Conservation (phyloP, 2,329 filamentous ascomycete species). For the Coniochaeta prunicola region DNA sequence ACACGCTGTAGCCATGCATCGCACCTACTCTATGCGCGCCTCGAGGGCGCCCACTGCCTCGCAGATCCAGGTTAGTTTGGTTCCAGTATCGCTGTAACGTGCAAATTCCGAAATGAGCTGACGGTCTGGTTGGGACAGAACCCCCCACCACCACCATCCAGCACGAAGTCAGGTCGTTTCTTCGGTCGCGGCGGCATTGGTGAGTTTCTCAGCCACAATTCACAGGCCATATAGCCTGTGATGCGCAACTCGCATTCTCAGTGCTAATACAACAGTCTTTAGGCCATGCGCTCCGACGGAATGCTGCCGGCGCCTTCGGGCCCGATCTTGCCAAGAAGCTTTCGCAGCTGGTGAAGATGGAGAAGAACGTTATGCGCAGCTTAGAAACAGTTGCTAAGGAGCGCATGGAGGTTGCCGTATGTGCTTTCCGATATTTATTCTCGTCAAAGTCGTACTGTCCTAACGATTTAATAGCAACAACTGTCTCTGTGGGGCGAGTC, state of each 20-base stretch:
- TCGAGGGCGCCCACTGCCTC: constrained; percentile 92
- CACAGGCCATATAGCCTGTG: not conserved
- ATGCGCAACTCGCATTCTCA: not conserved
- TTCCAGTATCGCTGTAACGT: not conserved
- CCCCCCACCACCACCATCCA: constrained; percentile 83
- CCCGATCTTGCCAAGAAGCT: constrained; percentile 96
- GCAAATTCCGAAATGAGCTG: not conserved
- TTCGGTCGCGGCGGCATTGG: constrained; percentile 83
- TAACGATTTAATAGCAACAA: constrained; percentile 66
- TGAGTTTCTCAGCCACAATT: constrained; percentile 41
- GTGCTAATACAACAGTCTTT: constrained; percentile 3
- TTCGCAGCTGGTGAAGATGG: constrained; percentile 98
- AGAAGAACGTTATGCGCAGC: constrained; percentile 99
- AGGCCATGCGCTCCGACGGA: constrained; percentile 65
- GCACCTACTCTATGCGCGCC: constrained; percentile 98
- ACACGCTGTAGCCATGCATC: constrained; percentile 62
- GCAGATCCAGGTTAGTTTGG: constrained; percentile 47
- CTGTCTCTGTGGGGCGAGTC: constrained; percentile 94
- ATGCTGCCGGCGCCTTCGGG: constrained; percentile 68
- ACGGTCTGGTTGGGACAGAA: constrained; percentile 48
- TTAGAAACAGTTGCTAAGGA: constrained; percentile 92
- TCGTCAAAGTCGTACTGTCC: not conserved
- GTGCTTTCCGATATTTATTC: constrained; percentile 25
- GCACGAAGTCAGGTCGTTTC: constrained; percentile 83
- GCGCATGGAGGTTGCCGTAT: constrained; percentile 95